Evolutionary conservation across 2,329 filamentous ascomycete genomes (phyloP), one percentile per base, ranked within the genome.

Genomic region (Trichoderma polysporum): DNA sequence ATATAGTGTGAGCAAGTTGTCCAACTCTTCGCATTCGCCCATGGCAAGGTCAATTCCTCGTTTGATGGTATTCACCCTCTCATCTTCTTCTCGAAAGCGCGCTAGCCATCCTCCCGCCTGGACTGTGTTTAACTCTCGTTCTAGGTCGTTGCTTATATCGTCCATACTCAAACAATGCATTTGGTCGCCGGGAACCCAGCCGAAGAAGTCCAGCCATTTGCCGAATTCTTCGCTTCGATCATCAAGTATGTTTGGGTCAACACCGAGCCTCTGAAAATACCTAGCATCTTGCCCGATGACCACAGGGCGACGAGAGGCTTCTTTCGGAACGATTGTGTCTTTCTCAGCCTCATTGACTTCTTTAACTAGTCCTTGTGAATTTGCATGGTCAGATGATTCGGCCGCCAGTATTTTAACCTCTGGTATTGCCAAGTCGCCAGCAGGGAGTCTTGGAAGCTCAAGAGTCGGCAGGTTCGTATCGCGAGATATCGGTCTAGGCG

Each of bases 31-130:
- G 74, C 95, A 98, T 79, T 99, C 95, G 22, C 90, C 86, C 73
- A 99, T 93, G n/a, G 93, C 91, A 70, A 90, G 85, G 75, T 99
- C 94, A 64, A 99, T 90, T 64, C 97, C 89, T 66, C 83, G 87
- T 73, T 94, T 93, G 71, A 99, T 92, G 29, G 91, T 91, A 67
- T 93, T 90, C 2, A 97, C 91, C 67, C 94, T 88, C 69, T 95
- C 93, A 75, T 98, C 94, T 73, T 97, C 93, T 71, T 95, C 91
- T 71, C 94, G 83, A 70, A 90, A 86, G 68, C 94, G 90, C 59
- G 91, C 90, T 56, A 98, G 84, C 94, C 94, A 98, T 68, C 92
- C 94, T 66, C 93, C 94, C 58, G 94, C 94, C 79, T 97, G 94
- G 2, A 94, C 91, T 71, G 93, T 91, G 70, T 93, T 93, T 66